Percentiles rank a stretch among this genome's conserved stretches.
phyloP scores from a whole-genome alignment of 1,284 basidiomycete species.

The Calocybe gambosa region DNA sequence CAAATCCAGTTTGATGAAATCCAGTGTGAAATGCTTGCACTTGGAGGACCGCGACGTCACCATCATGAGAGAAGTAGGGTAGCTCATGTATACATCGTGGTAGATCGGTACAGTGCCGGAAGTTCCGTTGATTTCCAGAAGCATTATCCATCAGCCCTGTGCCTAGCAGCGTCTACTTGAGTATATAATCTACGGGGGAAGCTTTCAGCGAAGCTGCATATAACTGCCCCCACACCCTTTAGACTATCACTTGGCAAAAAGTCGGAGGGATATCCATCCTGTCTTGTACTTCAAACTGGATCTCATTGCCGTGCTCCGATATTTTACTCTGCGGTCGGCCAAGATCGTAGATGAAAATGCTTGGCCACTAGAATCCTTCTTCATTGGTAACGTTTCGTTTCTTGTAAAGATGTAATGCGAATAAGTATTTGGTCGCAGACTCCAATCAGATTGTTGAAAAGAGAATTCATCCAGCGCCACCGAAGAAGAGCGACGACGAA shows the following conservation, averaged over 20 bases:
- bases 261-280: neutral
- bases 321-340: neutral
- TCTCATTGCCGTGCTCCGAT: neutral
- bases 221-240: neutral
- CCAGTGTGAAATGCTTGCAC: neutral
- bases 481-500: neutral
- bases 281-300: neutral
- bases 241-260: neutral
- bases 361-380: constrained; percentile 1
- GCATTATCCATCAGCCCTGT: neutral
- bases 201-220: neutral
- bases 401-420: neutral
- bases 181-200: neutral
- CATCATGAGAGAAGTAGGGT: neutral
- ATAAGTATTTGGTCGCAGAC: neutral
- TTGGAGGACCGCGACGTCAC: neutral
- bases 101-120: neutral
- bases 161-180: neutral
- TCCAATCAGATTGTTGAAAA: neutral
- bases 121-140: constrained; percentile 1
- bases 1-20: neutral
- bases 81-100: neutral
- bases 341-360: constrained; percentile 1
- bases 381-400: neutral
- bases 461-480: neutral